Percentiles rank a stretch among this genome's conserved stretches.
Evolutionary conservation across 2,329 filamentous ascomycete genomes (phyloP).

Genomic region (Arthrobotrys megalospora): DNA sequence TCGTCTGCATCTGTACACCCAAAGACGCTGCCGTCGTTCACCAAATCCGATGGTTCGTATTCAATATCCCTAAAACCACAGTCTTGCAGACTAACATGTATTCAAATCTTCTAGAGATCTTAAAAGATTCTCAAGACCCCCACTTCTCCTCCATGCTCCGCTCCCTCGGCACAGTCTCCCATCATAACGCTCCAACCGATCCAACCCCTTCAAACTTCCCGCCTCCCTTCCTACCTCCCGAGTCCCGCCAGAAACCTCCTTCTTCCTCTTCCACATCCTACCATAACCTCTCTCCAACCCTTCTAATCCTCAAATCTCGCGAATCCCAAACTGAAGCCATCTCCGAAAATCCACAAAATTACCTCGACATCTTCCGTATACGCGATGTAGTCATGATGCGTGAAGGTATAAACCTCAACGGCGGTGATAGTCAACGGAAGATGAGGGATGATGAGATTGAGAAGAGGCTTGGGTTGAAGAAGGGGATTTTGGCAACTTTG

Average conservation of each 20-base stretch:
- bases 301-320: constrained; percentile 50
- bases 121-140: constrained; percentile 56
- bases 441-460: constrained; percentile 59
- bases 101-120: constrained; percentile 29
- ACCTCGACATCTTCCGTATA: constrained; percentile 58
- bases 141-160: constrained; percentile 60
- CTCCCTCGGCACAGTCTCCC: constrained; percentile 57
- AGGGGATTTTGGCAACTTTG: constrained; percentile 37
- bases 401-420: constrained; percentile 44
- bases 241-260: constrained; percentile 6
- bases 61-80: background rate
- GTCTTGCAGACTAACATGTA: background rate
- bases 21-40: constrained; percentile 19
- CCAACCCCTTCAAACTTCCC: background rate
- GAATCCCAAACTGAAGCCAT: constrained; percentile 27
- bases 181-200: constrained; percentile 40
- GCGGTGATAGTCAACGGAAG: constrained; percentile 25
- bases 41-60: constrained; percentile 50
- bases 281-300: constrained; percentile 26
- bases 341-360: constrained; percentile 32
- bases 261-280: background rate
- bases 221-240: constrained; percentile 4
- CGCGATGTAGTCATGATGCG: constrained; percentile 59
- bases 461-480: constrained; percentile 50
- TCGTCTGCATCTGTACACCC: constrained; percentile 16